Base-by-base conservation (phyloP, 75 land plant genomes). In the Cryptomeria japonica region DNA sequence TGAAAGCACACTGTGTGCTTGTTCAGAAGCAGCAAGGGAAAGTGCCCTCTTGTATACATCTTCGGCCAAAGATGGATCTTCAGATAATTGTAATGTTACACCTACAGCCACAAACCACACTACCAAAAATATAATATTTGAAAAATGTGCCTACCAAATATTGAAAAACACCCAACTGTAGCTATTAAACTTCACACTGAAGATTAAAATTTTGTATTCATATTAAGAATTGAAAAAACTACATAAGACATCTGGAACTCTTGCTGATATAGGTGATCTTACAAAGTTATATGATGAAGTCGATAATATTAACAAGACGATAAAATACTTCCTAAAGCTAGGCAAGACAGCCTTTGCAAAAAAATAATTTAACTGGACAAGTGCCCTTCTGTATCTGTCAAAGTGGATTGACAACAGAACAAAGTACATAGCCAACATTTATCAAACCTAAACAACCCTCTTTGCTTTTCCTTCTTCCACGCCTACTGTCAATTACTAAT, bases 61-160 rank as follows among this genome's bases (percentile, higher is more conserved):
- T 90, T 95, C 97, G 22, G 97, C 93, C 41, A 88, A 72, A 58
- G 96, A 91, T 14, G 89, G 85, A 78, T 95, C 96, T 83, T 93
- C 94, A 5, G 94, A 90, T 32, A 96, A 68, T 89, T 96, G 98
- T 31, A 94, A 78, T 49, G 98, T 90, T 38, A 96, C 89, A 86
- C 98, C 98, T 96, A 87, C 46, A 82, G 49, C 70, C 25, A 44
- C 14, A 13, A 75, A 85, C 39, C 31, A 37, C 39, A 86, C 49
- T 3, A 32, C 47, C 86, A 32, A 53, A 46, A 32, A 31, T 85
- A 42, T 84, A 25, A 84, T 84, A 31, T 84, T 84, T 80, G 37
- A 22, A 41, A 80, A 80, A 34, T 34, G 79, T 14, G 38, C 6
- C 42, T 6, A 28, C 22, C n/a, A 80, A 79, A 5, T 3, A 80